phyloP scores from a whole-genome alignment of 768 basidiomycete species.

The Mycena crocata region DNA sequence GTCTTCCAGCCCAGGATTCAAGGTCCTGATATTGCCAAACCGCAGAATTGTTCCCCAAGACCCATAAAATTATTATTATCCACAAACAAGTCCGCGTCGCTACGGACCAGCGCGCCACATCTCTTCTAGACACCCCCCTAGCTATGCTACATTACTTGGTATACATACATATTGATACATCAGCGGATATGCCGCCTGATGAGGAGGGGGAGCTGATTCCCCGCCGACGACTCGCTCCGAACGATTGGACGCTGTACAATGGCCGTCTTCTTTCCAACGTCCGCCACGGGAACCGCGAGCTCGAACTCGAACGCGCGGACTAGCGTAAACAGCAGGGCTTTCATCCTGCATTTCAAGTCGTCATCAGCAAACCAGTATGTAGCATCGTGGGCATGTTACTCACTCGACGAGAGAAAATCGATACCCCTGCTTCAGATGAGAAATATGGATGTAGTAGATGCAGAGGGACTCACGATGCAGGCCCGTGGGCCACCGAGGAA shows the following conservation, averaged over 20 bases:
- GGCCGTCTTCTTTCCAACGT: slow-evolving; percentile 52
- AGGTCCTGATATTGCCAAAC: no score
- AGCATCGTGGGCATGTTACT: slow-evolving; percentile 34
- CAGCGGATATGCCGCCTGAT: slow-evolving; percentile 42
- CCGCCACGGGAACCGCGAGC: slow-evolving; percentile 59
- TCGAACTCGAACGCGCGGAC: slow-evolving; percentile 66
- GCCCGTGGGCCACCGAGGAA: slow-evolving; percentile 64
- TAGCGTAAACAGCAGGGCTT: slow-evolving; percentile 60
- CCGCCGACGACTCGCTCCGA: slow-evolving; percentile 49
- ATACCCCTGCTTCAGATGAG: slow-evolving; percentile 40
- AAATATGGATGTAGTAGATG: slow-evolving; percentile 6
- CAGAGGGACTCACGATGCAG: slow-evolving; percentile 51
- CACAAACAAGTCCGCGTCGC: no score
- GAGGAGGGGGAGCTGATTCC: slow-evolving; percentile 58
- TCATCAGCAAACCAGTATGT: neutral
- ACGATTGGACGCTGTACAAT: slow-evolving; percentile 61
- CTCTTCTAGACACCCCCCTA: neutral
- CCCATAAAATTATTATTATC: no score
- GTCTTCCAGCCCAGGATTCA: no score
- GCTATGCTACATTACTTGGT: neutral
- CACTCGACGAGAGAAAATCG: slow-evolving; percentile 63
- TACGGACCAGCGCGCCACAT: no score
- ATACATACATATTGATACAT: neutral
- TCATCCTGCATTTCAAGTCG: slow-evolving; percentile 49
- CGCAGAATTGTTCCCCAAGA: no score